These are phyloP conservation scores for Saccharomycopsis guyanensis DNA, from an alignment of 805 yeast species.

Conservation along the genomic window DNA sequence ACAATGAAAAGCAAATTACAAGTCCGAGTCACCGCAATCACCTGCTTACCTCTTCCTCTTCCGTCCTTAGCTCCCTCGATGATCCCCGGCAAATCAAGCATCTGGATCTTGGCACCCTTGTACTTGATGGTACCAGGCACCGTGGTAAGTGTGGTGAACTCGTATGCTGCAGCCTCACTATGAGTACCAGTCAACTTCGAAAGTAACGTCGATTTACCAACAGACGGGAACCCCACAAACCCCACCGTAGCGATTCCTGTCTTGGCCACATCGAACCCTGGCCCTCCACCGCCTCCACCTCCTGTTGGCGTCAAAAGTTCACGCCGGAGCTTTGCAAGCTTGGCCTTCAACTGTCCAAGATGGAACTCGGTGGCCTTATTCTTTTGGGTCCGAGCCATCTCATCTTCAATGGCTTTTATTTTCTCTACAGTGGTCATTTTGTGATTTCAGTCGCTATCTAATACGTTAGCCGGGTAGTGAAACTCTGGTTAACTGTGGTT, in stretches of 20 bases:
- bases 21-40: conserved; percentile 98
- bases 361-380: conserved; percentile 97
- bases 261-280: conserved; percentile 96
- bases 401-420: conserved; percentile 87
- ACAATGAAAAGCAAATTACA: conserved; percentile 91
- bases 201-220: conserved; percentile 73
- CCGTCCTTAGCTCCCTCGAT: conserved; percentile 91
- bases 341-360: conserved; percentile 95
- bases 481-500: too few relatives aligned
- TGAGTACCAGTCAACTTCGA: conserved; percentile 91
- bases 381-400: conserved; percentile 96
- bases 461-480: too few relatives aligned
- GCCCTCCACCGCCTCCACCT: conserved; percentile 83
- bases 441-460: background rate
- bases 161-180: conserved; percentile 96
- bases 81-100: conserved; percentile 87
- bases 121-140: conserved; percentile 95
- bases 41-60: conserved; percentile 91
- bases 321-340: conserved; percentile 88
- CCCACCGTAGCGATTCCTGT: conserved; percentile 98
- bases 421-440: conserved; percentile 44
- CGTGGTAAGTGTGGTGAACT: conserved; percentile 94
- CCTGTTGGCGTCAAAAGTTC: conserved; percentile 70
- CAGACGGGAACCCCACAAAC: conserved; percentile 97
- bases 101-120: conserved; percentile 96